These are phyloP conservation scores for Penicillium salamii DNA, from an alignment of 495 filamentous ascomycete species.

Conservation along the genomic window DNA sequence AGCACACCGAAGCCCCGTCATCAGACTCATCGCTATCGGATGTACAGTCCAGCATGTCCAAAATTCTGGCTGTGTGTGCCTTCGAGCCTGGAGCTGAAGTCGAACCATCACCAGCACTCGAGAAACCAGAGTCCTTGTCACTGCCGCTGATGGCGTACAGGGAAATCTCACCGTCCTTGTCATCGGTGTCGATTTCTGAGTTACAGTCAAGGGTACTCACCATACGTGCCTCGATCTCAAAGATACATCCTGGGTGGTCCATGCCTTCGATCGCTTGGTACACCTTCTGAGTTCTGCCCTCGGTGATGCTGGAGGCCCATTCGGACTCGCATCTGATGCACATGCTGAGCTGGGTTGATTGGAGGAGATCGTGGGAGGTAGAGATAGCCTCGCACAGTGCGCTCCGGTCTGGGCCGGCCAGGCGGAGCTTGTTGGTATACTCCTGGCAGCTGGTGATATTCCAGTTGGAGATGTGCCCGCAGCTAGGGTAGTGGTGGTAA, in stretches of 20 bases:
- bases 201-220: not conserved
- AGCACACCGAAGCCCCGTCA: no score
- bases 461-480: constrained; percentile 31
- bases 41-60: no score
- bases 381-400: constrained; percentile 3
- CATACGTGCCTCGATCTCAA: constrained; percentile 15
- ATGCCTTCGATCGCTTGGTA: constrained; percentile 7
- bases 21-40: no score
- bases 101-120: not conserved
- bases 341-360: not conserved
- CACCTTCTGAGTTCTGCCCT: not conserved
- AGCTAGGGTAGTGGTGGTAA: constrained; percentile 27
- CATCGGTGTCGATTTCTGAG: not conserved
- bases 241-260: not conserved
- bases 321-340: constrained; percentile 15
- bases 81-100: not conserved
- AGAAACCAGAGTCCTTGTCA: not conserved
- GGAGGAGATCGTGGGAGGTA: constrained; percentile 7
- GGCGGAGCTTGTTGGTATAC: constrained; percentile 18
- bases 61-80: no score
- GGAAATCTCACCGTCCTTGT: not conserved
- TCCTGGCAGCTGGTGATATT: constrained; percentile 24
- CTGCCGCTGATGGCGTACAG: not conserved
- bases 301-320: not conserved
- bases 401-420: not conserved